Evolutionary conservation across 2,329 filamentous ascomycete species (phyloP).

Genomic region (Madurella fahalii): DNA sequence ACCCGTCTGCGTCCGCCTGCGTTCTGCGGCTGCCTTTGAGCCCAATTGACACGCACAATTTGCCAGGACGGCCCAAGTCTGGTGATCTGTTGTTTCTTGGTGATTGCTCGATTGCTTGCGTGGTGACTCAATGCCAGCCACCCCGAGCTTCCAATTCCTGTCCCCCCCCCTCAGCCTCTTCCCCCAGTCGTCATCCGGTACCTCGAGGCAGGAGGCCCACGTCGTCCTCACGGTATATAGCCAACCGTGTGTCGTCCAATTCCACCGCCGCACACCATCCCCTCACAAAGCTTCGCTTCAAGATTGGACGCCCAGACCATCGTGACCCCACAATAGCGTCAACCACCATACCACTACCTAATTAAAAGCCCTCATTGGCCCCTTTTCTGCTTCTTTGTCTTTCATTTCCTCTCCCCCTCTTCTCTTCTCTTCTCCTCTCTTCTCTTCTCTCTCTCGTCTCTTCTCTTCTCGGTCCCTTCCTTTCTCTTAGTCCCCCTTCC

Average conservation of each 20-base stretch:
- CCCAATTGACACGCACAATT: slow-evolving; percentile 23
- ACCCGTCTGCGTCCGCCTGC: background rate
- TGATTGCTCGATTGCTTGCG: slow-evolving; percentile 12
- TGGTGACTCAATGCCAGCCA: slow-evolving; percentile 22
- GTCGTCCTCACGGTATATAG: slow-evolving; percentile 9
- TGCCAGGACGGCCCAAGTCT: slow-evolving; percentile 12
- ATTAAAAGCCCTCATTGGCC: background rate
- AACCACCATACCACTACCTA: background rate
- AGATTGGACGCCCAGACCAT: slow-evolving; percentile 19
- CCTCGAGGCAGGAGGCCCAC: background rate
- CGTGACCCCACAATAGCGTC: slow-evolving; percentile 16
- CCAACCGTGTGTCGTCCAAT: slow-evolving; percentile 7
- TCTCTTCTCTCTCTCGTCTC: background rate
- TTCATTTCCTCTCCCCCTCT: background rate
- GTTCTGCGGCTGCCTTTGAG: slow-evolving; percentile 11
- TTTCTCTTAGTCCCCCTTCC: background rate
- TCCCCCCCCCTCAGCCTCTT: background rate
- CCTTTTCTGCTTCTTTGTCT: background rate
- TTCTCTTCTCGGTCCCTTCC: too few species aligned
- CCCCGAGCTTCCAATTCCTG: background rate
- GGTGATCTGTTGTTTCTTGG: slow-evolving; percentile 6
- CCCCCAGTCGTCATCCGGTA: slow-evolving; percentile 1
- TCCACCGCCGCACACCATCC: slow-evolving; percentile 4
- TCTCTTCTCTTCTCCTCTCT: background rate
- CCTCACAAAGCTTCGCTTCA: background rate